Conservation (phyloP, 257 asterid species). For the Forsythia viridissima region DNA sequence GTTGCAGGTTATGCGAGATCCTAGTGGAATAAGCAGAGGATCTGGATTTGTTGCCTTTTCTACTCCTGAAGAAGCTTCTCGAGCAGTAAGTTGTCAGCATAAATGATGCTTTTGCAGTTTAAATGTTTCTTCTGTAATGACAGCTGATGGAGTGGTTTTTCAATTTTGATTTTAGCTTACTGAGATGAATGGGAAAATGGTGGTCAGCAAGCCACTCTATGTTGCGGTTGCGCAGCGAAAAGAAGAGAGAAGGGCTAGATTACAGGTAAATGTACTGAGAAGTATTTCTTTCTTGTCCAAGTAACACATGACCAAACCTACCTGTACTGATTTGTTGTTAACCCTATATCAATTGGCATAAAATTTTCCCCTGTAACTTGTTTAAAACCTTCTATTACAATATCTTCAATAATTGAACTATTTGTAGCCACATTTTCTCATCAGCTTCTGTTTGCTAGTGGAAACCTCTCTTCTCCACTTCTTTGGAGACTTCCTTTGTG, state of each 20-base stretch:
- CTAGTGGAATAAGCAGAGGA: conserved; percentile 25
- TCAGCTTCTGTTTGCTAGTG: not conserved
- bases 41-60: conserved; percentile 28
- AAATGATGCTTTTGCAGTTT: not conserved
- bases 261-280: not conserved
- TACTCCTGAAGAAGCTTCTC: conserved; percentile 22
- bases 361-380: no score
- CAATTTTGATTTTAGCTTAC: not conserved
- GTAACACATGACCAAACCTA: not conserved
- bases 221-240: conserved; percentile 1
- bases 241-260: conserved; percentile 9
- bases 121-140: not conserved
- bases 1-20: conserved; percentile 17
- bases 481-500: no score
- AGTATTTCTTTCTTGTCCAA: not conserved
- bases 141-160: not conserved
- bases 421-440: not conserved
- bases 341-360: not conserved
- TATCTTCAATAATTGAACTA: no score
- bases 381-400: not conserved
- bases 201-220: conserved; percentile 2
- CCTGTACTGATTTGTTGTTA: not conserved
- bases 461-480: not conserved
- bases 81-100: conserved; percentile 19
- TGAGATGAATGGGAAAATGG: conserved; percentile 3